phyloP scores from a whole-genome alignment of 2,329 filamentous ascomycete species.

The Aspergillus felis region DNA sequence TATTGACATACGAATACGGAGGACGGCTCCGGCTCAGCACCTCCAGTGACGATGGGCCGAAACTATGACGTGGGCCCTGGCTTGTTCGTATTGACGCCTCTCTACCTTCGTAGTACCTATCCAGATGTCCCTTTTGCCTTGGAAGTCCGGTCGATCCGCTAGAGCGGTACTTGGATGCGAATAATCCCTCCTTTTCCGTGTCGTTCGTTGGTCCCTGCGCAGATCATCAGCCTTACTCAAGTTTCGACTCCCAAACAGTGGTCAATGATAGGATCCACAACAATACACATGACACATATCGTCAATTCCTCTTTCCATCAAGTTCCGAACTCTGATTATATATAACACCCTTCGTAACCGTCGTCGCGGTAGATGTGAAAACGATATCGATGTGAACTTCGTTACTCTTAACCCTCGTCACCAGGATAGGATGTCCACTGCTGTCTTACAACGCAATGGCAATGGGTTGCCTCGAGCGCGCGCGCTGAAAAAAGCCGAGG shows the following conservation, averaged over 20 bases:
- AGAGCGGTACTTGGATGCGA: not conserved
- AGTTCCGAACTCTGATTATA: constrained; percentile 1
- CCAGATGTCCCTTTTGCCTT: not conserved
- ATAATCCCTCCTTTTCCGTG: not conserved
- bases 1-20: no score
- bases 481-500: constrained; percentile 25
- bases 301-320: not conserved
- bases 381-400: constrained; percentile 5
- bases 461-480: constrained; percentile 31
- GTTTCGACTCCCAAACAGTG: not conserved
- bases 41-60: not conserved
- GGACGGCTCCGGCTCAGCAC: no score
- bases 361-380: not conserved
- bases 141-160: constrained; percentile 1
- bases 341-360: constrained; percentile 2
- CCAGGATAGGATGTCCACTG: constrained; percentile 32
- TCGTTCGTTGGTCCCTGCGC: not conserved
- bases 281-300: constrained; percentile 1
- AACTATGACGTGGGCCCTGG: not conserved
- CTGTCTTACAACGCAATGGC: constrained; percentile 22
- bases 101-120: not conserved
- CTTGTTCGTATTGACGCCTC: not conserved
- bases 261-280: not conserved
- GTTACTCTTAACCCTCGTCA: constrained; percentile 7
- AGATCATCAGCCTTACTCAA: constrained; percentile 1